A percentile compares a stretch with the other conserved stretches of the same genome.
Conservation (phyloP, 768 basidiomycete species). For the Suillus subluteus region DNA sequence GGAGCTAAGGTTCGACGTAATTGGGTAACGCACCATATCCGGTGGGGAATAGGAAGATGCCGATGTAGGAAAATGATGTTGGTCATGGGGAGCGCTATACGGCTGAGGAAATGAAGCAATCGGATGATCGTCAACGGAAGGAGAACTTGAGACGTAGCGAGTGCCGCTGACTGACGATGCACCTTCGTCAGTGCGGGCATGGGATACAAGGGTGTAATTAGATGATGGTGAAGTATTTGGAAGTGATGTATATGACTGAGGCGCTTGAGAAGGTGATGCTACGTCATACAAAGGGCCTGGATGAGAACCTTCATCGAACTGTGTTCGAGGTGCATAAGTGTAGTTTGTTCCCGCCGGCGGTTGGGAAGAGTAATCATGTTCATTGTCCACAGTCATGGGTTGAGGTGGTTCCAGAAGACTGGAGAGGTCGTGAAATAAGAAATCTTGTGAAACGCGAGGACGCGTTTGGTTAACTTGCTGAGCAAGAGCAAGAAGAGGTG, state of each 20-base stretch:
- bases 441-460: constrained; percentile 19
- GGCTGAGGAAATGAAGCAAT: constrained; percentile 43
- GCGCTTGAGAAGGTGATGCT: constrained; percentile 20
- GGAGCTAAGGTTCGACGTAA: constrained; percentile 35
- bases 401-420: constrained; percentile 30
- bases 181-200: constrained; percentile 18
- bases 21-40: constrained; percentile 44
- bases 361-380: constrained; percentile 32
- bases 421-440: constrained; percentile 30
- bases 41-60: constrained; percentile 41
- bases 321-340: constrained; percentile 34
- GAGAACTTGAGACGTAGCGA: constrained; percentile 42
- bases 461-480: constrained; percentile 4
- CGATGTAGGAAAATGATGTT: constrained; percentile 48
- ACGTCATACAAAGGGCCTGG: constrained; percentile 37
- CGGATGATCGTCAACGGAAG: constrained; percentile 45
- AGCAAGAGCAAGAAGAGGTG: constrained; percentile 23
- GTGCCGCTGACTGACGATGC: constrained; percentile 14
- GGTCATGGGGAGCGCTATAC: constrained; percentile 46
- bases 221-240: constrained; percentile 22
- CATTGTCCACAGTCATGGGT: constrained; percentile 41
- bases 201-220: constrained; percentile 25
- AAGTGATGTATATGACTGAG: constrained; percentile 19
- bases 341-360: constrained; percentile 42
- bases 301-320: constrained; percentile 37